These are phyloP conservation scores for Boletus rubescentipes DNA, from an alignment of 768 basidiomycete genomes.

Conservation along the genomic window DNA sequence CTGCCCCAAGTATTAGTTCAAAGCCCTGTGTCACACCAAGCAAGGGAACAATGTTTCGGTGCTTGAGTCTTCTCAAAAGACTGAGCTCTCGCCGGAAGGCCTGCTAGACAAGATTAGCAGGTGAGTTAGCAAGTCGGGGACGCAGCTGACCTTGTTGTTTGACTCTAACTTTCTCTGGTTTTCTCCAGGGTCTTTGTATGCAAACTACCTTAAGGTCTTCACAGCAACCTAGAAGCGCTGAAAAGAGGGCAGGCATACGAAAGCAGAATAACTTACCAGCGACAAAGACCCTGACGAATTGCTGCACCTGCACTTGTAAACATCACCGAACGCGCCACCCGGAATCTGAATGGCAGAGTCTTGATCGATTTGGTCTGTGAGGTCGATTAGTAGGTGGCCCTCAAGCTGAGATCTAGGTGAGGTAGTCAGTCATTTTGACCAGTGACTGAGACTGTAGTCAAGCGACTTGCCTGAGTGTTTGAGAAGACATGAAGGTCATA, in stretches of 20 bases:
- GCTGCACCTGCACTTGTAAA: slow-evolving; percentile 3
- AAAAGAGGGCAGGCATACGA: neutral
- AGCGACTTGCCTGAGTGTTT: neutral
- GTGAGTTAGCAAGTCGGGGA: no score
- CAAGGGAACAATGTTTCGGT: neutral
- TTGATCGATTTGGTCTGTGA: neutral
- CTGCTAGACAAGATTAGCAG: neutral
- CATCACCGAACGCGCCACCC: neutral
- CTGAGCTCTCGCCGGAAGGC: neutral
- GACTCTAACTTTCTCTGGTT: neutral
- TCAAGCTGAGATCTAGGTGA: neutral
- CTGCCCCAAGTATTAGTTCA: neutral
- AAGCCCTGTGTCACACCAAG: neutral
- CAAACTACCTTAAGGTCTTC: neutral
- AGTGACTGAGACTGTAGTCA: neutral
- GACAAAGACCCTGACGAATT: neutral
- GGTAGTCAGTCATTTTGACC: neutral
- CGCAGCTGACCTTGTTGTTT: neutral
- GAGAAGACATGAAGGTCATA: neutral
- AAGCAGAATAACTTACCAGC: neutral
- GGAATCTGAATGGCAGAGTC: neutral
- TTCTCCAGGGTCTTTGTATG: neutral
- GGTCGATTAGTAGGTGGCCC: neutral
- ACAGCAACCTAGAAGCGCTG: neutral
- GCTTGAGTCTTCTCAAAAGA: slow-evolving; percentile 6